Conservation (phyloP, 2,329 filamentous ascomycete genomes). For the Colletotrichum sp. region DNA sequence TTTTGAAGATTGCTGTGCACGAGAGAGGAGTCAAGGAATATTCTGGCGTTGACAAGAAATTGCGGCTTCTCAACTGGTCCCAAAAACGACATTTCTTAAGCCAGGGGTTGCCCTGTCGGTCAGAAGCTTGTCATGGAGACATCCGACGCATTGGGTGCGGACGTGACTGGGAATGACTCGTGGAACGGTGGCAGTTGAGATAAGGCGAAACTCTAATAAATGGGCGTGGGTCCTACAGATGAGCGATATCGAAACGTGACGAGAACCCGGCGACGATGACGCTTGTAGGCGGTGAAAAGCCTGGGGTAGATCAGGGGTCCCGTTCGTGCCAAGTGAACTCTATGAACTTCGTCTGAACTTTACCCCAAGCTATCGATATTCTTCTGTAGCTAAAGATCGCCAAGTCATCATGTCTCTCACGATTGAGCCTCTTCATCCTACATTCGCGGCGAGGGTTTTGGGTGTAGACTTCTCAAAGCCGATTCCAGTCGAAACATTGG, state of each 20-base stretch:
- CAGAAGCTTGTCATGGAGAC: background rate
- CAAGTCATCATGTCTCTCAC: conserved; percentile 25
- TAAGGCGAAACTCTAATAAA: background rate
- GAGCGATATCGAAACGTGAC: background rate
- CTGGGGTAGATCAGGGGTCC: background rate
- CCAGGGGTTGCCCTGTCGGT: background rate
- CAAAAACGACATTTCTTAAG: background rate
- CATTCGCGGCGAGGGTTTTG: conserved; percentile 27
- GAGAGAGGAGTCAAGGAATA: background rate
- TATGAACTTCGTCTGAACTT: background rate
- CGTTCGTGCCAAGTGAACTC: background rate
- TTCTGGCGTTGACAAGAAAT: background rate
- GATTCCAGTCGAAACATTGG: background rate
- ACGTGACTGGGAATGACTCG: background rate
- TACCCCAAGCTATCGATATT: background rate
- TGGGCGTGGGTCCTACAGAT: background rate
- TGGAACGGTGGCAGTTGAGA: background rate
- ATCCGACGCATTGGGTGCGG: background rate
- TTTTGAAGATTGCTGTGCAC: background rate
- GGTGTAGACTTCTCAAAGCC: conserved; percentile 14
- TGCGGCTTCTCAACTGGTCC: background rate
- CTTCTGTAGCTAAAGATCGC: background rate
- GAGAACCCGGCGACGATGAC: background rate
- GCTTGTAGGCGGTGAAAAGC: background rate
- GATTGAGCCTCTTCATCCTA: conserved; percentile 31